Conservation (phyloP, 306 rosid species). For the Nissolia schottii region DNA sequence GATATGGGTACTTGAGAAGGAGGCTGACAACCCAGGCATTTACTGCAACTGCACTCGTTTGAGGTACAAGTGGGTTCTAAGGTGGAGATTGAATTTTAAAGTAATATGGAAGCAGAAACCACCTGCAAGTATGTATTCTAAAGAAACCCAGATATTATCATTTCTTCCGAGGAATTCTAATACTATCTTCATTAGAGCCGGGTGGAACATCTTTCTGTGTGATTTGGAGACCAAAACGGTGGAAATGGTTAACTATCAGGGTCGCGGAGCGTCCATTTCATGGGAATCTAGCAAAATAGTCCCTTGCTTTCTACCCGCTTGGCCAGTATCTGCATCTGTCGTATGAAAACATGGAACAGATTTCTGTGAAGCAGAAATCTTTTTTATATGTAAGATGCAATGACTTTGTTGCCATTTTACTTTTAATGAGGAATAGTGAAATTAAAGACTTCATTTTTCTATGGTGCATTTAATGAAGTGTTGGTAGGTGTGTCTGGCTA, state of each 20-base stretch:
- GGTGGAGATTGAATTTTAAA: slow-evolving; percentile 46
- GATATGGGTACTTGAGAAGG: slow-evolving; percentile 67
- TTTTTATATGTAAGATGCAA: slow-evolving; percentile 2
- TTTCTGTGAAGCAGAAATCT: neutral
- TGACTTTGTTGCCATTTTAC: neutral
- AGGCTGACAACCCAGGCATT: slow-evolving; percentile 22
- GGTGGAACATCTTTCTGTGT: slow-evolving; percentile 45
- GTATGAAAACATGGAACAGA: neutral
- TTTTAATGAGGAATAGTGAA: neutral
- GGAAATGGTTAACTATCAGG: slow-evolving; percentile 45
- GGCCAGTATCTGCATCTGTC: slow-evolving; percentile 47
- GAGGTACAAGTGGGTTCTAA: slow-evolving; percentile 43
- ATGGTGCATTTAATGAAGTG: neutral
- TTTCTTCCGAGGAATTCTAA: slow-evolving; percentile 54
- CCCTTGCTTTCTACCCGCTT: slow-evolving; percentile 64
- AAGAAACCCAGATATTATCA: slow-evolving; percentile 60
- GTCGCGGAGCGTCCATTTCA: slow-evolving; percentile 50
- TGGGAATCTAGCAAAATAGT: slow-evolving; percentile 63
- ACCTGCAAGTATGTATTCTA: slow-evolving; percentile 34
- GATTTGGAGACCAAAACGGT: slow-evolving; percentile 43
- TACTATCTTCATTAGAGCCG: slow-evolving; percentile 52
- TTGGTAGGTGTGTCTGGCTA: neutral
- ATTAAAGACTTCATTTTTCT: slow-evolving; percentile 1
- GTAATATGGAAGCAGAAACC: slow-evolving; percentile 58
- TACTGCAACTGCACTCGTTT: slow-evolving; percentile 23